Conservation (phyloP, 2,329 filamentous ascomycete species). For the Cadophora sp. region DNA sequence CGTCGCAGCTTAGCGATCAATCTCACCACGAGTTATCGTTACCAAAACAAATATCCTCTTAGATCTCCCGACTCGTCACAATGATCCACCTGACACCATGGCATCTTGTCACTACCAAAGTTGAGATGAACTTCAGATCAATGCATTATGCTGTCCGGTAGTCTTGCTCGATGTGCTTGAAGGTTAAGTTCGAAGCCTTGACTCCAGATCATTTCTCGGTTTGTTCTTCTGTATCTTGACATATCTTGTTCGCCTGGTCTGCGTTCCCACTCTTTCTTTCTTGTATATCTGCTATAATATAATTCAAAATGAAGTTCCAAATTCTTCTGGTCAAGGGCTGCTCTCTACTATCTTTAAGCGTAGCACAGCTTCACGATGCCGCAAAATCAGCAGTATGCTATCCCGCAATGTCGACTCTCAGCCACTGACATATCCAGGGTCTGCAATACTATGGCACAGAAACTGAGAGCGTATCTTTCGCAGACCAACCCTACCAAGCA, state of each 20-base stretch:
- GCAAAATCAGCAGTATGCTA: slow-evolving; percentile 25
- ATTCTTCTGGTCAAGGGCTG: slow-evolving; percentile 10
- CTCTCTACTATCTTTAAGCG: slow-evolving; percentile 9
- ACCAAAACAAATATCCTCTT: no score
- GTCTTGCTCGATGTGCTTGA: slow-evolving; percentile 10
- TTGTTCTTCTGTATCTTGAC: slow-evolving; percentile 4
- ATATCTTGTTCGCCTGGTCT: neutral
- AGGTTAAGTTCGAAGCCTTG: neutral
- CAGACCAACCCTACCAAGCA: slow-evolving; percentile 60
- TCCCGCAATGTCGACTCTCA: neutral
- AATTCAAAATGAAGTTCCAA: slow-evolving; percentile 8
- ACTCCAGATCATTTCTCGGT: neutral
- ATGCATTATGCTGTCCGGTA: slow-evolving; percentile 16
- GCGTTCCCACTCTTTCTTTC: neutral
- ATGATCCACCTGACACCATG: slow-evolving; percentile 12
- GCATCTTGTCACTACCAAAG: neutral
- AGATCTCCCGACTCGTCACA: slow-evolving; percentile 1
- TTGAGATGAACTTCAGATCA: slow-evolving; percentile 20
- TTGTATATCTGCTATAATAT: neutral
- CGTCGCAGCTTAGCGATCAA: slow-evolving; percentile 12
- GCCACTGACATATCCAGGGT: slow-evolving; percentile 5
- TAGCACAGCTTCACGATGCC: slow-evolving; percentile 25
- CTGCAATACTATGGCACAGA: slow-evolving; percentile 61
- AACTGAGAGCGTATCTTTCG: slow-evolving; percentile 60
- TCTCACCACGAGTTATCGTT: neutral